Evolutionary conservation across 2,329 filamentous ascomycete species (phyloP), one percentile per base, ranked within the genome.

Genomic region (Aspergillus viridinutans): DNA sequence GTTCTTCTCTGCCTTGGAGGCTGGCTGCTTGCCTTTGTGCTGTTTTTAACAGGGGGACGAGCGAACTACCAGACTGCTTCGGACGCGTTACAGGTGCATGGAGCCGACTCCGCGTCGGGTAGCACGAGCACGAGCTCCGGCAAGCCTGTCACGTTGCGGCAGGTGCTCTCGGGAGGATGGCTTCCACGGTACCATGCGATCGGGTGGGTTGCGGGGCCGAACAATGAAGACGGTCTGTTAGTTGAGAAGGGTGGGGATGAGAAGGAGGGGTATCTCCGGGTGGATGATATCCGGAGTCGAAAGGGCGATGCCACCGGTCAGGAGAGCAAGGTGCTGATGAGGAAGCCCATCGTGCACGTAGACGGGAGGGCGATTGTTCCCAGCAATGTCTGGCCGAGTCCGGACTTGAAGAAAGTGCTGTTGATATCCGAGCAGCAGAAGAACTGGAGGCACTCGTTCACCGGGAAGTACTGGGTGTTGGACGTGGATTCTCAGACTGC

Each of bases 401-500:
- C 86, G 28, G 85, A 97, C 71, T 81, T 96, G 72, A 90, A 87
- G 67, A 93, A 90, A 71, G 91, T 99, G 3, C 81, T 99, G 52
- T 78, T 97, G n/a, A 82, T 86, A 51, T 90, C 91, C 8, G 80
- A 91, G 53, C 71, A 79, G 23, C 76, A 90, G 72, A 85, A 84
- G 66, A 92, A 94, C 66, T 99, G 92, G 89, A 86, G 94, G 63
- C 89, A 97, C 73, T 97, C 93, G 0, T 92, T 85, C 68, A 92
- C 87, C 9, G 93, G 88, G 0, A 80, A 83, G 26, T 99, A 97
- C 77, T 99, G 90, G 85, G 86, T 99, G 58, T 89, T 97, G 63
- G 90, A 99, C 69, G 94, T 99, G 26, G 85, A 84, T 32, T 87
- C 86, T 0, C 92, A 97, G 71, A 82, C 77, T 0, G 89, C 83